Conservation (phyloP, 2,329 filamentous ascomycete species). For the Mariannaea elegans region DNA sequence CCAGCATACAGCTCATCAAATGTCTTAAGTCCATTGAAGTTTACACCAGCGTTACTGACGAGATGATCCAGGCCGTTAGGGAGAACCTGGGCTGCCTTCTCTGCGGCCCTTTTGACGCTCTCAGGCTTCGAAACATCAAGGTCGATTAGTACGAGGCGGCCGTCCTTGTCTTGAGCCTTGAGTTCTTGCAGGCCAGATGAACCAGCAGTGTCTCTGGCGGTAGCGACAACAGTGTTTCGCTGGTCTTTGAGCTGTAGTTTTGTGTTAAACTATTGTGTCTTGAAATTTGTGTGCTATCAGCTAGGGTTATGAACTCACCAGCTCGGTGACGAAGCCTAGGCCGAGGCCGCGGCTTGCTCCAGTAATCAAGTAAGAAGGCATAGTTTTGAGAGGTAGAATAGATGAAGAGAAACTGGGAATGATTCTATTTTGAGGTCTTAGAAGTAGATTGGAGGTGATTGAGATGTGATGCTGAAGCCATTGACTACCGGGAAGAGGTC, state of each 20-base stretch:
- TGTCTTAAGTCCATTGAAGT: constrained; percentile 1
- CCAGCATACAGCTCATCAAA: constrained; percentile 33
- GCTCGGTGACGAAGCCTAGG: constrained; percentile 30
- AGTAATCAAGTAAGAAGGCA: constrained; percentile 33
- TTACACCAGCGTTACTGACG: constrained; percentile 34
- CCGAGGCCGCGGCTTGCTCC: constrained; percentile 37
- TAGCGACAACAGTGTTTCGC: constrained; percentile 32
- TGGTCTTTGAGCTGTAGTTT: constrained; percentile 30
- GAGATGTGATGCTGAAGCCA: too few species aligned
- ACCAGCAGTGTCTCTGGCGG: constrained; percentile 25
- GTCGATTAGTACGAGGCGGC: constrained; percentile 9
- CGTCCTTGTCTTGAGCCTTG: constrained; percentile 8
- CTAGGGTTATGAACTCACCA: constrained; percentile 16
- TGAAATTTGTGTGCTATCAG: not conserved
- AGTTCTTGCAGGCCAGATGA: constrained; percentile 25
- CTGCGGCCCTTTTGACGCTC: constrained; percentile 25
- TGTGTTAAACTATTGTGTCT: not conserved
- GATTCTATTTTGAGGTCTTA: not conserved
- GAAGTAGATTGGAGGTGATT: not conserved
- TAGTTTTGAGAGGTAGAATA: not conserved
- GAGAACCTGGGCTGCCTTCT: constrained; percentile 19
- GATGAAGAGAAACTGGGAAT: not conserved
- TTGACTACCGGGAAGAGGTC: too few species aligned
- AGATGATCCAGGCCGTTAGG: constrained; percentile 34
- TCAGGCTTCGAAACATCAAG: constrained; percentile 12